Base-by-base conservation (phyloP, 1,284 basidiomycete species). In the Meira miltonrushii region DNA sequence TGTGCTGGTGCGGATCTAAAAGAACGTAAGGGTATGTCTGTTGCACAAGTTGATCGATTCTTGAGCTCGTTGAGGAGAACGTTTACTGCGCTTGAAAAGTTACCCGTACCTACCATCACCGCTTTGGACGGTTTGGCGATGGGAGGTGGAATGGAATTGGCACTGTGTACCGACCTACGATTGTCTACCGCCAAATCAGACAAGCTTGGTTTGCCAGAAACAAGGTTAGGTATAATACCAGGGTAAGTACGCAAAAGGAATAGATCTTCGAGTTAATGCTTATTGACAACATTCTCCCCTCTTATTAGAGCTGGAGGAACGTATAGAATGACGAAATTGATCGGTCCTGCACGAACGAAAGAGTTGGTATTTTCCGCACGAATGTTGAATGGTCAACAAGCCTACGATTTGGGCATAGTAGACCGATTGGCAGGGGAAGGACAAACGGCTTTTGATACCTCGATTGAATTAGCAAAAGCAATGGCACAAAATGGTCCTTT, bases 121-220 rank as follows among this genome's bases (percentile, higher is more conserved):
- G 90, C 92, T 5, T 88, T 96, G 54, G 92, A 95, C 73, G 93
- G 93, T 0, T 88, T 90, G 33, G 92, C 92, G 1, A 83, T 96
- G 7, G 92, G 92, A 9, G 92, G 92, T 23, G 92, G 92, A 1
- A 82, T 93, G 37, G 92, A 96, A 78, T 80, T 95, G 57, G 84
- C 87, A 58, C 82, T 95, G 55, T 88, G 89, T 1, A 92, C 90
- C 79, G 92, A 95, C 81, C 79, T 96, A 66, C 84, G 92, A 15
- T 86, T 93, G 17, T 91, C 88, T 58, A 85, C 82, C 0, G 77
- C 79, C 63, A 79, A 80, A 33, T 88, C 88, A 17, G 85, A 85
- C 39, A 88, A 88, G 79, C 87, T 93, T 51, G 88, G 89, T 2
- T 80, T 93, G 12, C 89, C 90, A 2, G 90, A 93, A 79, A 87